phyloP scores from a whole-genome alignment of 176 grass and related monocot genomes.

The Carex scoparia region DNA sequence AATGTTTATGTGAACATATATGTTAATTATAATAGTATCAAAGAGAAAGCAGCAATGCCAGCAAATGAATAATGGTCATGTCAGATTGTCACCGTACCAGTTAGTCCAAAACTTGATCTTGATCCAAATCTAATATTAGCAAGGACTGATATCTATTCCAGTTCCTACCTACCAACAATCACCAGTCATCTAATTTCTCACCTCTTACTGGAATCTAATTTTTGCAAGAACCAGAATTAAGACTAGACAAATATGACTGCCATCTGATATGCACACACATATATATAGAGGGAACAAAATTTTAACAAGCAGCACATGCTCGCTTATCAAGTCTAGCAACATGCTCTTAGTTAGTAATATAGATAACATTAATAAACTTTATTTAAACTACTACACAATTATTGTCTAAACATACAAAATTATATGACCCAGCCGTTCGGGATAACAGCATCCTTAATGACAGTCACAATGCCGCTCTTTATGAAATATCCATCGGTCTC shows the following conservation, averaged over 20 bases:
- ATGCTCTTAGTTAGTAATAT: background rate
- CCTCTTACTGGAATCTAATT: background rate
- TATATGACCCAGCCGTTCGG: conserved; percentile 79
- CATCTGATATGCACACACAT: background rate
- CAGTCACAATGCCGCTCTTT: conserved; percentile 83
- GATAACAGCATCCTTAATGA: conserved; percentile 85
- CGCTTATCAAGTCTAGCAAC: background rate
- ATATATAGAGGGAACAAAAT: background rate
- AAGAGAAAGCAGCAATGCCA: background rate
- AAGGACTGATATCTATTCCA: background rate
- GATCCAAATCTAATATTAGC: background rate
- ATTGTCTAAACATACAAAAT: conserved; percentile 10
- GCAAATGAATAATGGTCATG: background rate
- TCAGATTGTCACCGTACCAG: background rate
- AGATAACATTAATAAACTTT: background rate
- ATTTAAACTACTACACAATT: background rate
- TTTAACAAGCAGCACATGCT: background rate
- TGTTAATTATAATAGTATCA: background rate
- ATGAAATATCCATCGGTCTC: conserved; percentile 97
- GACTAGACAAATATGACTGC: background rate
- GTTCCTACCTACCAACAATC: background rate
- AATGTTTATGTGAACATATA: background rate
- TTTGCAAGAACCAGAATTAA: background rate
- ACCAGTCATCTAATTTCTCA: background rate
- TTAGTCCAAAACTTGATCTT: background rate